Base-by-base conservation (phyloP, 2,329 filamentous ascomycete species). In the Talaromyces verruculosus region DNA sequence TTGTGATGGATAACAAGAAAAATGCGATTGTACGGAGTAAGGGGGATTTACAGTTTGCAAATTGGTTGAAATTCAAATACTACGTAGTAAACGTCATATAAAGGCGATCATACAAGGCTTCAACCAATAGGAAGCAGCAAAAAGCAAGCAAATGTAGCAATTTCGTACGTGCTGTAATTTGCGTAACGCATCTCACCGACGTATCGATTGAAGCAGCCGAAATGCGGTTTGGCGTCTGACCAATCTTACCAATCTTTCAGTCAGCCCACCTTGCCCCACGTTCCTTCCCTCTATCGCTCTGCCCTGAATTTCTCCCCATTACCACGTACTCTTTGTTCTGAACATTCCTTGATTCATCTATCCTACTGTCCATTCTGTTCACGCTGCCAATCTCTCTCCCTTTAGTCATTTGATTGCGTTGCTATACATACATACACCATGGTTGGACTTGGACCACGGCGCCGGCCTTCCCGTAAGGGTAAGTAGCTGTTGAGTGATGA, bases 391-490 rank as follows among this genome's bases (percentile, higher is more conserved):
- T 19, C 55, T 66, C 51, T 11, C 37, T 33, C n/a, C 13, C 39
- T 41, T 59, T n/a, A 17, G 15, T 15, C 8, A 28, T 47, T 43
- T 47, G n/a, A n/a, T 7, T 37, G 33, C 33, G 53, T 57, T 39
- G 53, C n/a, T 37, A 57, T 17, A 39, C 30, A 22, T 37, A 57
- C n/a, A 37, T 57, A 57, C 78, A 84, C 73, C 60, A 90, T 90
- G 88, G 87, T 89, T 71, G 85, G 85, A 73, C 72, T 88, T 68
- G 86, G 87, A 75, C 85, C 88, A 69, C 87, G 86, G 77, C 85
- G 84, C 74, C 84, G 84, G 69, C 88, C 87, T 49, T 89, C 87
- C 80, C 87, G 89, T 74, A 92, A 91, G 86, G 91, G 91, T 91
- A 86, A 78, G 87, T 85, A 72, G 66, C 67, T 41, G 22, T 43